These are phyloP conservation scores for Mycotypha africana DNA, from an alignment of 371 early-diverging fungal species.

Conservation along the genomic window DNA sequence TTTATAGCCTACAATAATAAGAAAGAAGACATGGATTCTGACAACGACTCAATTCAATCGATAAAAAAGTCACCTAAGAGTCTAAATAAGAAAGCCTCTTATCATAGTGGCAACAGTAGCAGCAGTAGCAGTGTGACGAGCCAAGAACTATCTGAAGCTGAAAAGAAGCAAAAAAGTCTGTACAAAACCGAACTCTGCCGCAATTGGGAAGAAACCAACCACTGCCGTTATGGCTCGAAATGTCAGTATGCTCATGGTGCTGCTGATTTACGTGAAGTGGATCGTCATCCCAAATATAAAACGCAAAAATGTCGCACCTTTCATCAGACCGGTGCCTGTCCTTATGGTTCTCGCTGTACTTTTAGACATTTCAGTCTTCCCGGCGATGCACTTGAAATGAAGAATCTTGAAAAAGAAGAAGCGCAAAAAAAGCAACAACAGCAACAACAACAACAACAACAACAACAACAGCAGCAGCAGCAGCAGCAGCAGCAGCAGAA, in stretches of 20 bases:
- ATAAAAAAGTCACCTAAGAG: conserved; percentile 2
- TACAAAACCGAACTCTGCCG: conserved; percentile 98
- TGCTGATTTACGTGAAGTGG: conserved; percentile 76
- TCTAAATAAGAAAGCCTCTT: neutral
- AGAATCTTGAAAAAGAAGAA: conserved; percentile 13
- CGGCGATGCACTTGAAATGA: conserved; percentile 17
- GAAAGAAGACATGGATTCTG: conserved; percentile 6
- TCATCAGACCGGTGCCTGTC: conserved; percentile 85
- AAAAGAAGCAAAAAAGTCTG: conserved; percentile 43
- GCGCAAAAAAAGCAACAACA: conserved; percentile 1
- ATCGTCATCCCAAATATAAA: conserved; percentile 96
- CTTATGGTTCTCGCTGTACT: conserved; percentile 94
- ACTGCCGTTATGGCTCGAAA: conserved; percentile 89
- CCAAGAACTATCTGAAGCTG: neutral
- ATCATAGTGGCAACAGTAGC: neutral
- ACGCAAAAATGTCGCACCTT: conserved; percentile 87
- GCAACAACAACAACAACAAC: neutral
- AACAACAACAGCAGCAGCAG: conserved; percentile 1
- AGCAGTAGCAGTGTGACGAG: neutral
- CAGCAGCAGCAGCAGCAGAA: too few relatives aligned
- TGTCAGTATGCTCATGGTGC: conserved; percentile 96
- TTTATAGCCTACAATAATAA: neutral
- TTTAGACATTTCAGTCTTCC: conserved; percentile 73
- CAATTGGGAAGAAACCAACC: conserved; percentile 80
- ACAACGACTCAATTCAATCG: neutral